Evolutionary conservation across 345 rosid genomes (phyloP).

Genomic region (Lenwebbia sp.): DNA sequence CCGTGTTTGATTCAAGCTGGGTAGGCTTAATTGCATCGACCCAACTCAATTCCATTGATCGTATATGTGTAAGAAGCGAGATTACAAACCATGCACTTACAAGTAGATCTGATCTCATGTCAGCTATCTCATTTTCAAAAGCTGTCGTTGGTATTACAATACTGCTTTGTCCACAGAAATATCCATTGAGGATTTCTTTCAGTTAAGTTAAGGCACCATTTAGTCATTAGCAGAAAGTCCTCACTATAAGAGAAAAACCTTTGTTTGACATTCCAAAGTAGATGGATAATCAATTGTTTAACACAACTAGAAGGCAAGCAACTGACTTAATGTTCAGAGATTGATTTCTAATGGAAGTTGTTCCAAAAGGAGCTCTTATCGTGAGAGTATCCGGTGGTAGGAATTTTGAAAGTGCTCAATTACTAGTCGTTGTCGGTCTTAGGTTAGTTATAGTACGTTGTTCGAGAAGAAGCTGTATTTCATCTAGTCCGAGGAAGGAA

Average conservation of each 20-base stretch:
- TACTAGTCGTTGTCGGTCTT: accelerated
- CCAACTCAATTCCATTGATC: not conserved
- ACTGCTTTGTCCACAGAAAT: not conserved
- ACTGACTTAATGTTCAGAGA: not conserved
- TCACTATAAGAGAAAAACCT: not conserved
- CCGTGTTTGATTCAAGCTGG: not conserved
- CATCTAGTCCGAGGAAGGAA: not conserved
- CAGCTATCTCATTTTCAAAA: not conserved
- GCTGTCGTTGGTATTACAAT: not conserved
- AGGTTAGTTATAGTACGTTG: not conserved
- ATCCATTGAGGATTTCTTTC: not conserved
- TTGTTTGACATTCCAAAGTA: not conserved
- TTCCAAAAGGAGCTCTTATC: not conserved
- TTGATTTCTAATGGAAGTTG: not conserved
- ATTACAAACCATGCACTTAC: not conserved
- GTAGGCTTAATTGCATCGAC: not conserved
- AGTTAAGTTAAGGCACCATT: not conserved
- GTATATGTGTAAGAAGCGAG: not conserved
- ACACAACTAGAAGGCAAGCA: not conserved
- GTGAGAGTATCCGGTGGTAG: not conserved
- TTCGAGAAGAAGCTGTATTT: not conserved
- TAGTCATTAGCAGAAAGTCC: not conserved
- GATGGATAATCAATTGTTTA: not conserved
- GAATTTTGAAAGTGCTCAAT: not conserved
- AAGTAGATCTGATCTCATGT: not conserved